Conservation (phyloP, 75 land plant genomes). For the Cryptomeria japonica region DNA sequence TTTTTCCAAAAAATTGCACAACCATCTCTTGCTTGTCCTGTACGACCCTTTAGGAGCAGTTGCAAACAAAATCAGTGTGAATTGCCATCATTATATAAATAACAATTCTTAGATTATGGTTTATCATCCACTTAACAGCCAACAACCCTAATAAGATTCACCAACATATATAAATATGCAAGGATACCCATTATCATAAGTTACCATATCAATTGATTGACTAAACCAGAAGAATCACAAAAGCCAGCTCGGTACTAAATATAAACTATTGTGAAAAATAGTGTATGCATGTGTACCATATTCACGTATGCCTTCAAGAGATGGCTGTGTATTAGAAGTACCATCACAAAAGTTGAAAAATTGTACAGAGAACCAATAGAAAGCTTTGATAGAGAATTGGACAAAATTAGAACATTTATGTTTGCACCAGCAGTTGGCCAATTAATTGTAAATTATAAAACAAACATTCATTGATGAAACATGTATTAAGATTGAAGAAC, state of each 20-base stretch:
- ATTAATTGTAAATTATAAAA: not conserved
- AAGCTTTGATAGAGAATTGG: not conserved
- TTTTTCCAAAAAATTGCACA: slow-evolving; percentile 81
- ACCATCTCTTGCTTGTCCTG: slow-evolving; percentile 70
- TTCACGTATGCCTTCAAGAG: not conserved
- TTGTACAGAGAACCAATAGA: not conserved
- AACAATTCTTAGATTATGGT: not conserved
- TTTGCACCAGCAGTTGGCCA: not conserved
- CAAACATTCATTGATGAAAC: not conserved
- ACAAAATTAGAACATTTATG: not conserved
- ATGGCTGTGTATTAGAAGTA: not conserved
- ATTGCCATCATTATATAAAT: not conserved
- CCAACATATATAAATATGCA: not conserved
- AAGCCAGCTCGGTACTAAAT: not conserved
- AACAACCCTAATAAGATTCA: not conserved
- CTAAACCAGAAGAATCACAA: not conserved
- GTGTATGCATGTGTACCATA: not conserved
- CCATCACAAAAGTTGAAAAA: not conserved
- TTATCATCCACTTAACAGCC: not conserved
- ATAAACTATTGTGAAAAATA: not conserved
- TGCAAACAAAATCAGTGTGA: not conserved
- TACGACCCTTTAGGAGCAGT: slow-evolving; percentile 42
- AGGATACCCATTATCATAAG: not conserved
- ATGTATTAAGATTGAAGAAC: not conserved
- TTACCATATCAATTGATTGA: not conserved